phyloP scores from a whole-genome alignment of 306 rosid species.

The Vigna unguiculata region DNA sequence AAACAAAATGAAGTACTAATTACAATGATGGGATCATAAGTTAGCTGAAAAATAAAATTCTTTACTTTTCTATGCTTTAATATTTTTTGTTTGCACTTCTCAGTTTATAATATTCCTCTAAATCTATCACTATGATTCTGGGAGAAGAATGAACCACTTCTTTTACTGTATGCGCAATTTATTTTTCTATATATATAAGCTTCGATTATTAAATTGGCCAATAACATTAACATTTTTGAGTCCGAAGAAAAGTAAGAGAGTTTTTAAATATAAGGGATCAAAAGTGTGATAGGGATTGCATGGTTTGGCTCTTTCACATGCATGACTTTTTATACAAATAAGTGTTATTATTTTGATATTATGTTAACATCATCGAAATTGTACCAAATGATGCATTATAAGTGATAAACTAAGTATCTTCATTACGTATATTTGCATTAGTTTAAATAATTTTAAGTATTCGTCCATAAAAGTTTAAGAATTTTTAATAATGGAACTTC shows the following conservation, averaged over 20 bases:
- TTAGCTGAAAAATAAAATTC: neutral
- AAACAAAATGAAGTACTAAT: constrained; percentile 7
- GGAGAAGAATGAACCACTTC: constrained; percentile 14
- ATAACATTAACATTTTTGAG: neutral
- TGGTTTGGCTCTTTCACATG: neutral
- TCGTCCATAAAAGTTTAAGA: no score
- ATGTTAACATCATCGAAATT: no score
- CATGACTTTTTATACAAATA: no score
- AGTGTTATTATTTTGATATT: no score
- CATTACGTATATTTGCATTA: no score
- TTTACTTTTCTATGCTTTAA: neutral
- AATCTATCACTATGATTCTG: neutral
- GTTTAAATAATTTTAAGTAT: no score
- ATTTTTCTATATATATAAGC: neutral
- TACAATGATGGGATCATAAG: constrained; percentile 1
- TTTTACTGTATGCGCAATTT: neutral
- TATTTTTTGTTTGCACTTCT: constrained; percentile 3
- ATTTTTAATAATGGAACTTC: no score
- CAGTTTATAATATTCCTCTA: neutral
- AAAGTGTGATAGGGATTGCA: neutral
- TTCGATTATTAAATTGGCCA: neutral
- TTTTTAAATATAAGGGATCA: neutral
- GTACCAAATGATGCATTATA: no score
- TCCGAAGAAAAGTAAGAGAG: neutral
- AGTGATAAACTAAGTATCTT: no score